Conservation (phyloP, 2,329 filamentous ascomycete species). For the Epichloe hybrida region DNA sequence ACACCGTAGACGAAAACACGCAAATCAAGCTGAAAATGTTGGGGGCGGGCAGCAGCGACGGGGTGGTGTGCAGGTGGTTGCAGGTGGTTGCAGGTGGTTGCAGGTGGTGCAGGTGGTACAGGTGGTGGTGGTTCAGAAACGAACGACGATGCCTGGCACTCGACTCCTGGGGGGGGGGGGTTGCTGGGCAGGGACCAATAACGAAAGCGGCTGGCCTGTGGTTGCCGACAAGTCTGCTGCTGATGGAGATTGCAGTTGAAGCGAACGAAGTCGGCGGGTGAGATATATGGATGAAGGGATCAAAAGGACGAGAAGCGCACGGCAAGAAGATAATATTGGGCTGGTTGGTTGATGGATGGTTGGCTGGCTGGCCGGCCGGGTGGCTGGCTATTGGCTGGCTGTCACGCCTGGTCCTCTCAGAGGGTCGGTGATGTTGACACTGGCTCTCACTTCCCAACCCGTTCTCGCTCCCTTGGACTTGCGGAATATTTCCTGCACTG, state of each 20-base stretch:
- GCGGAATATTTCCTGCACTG: no score
- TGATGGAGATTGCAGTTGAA: slow-evolving; percentile 1
- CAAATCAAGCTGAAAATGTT: slow-evolving; percentile 1
- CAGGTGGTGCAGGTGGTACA: no score
- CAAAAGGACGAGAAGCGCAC: background rate
- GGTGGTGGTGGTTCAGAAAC: background rate
- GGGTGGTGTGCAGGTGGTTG: no score
- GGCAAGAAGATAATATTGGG: background rate
- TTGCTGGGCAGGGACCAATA: slow-evolving; percentile 2
- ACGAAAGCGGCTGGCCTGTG: background rate
- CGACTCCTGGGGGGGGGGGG: slow-evolving; percentile 3
- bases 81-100: no score
- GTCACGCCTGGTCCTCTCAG: no score
- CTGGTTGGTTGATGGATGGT: background rate
- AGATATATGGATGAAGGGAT: background rate
- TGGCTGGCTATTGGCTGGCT: no score
- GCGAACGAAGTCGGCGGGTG: background rate
- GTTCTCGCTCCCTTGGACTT: no score
- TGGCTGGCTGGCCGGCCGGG: no score
- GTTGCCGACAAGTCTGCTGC: slow-evolving; percentile 1
- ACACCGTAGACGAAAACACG: background rate
- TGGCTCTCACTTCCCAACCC: no score
- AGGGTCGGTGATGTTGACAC: no score
- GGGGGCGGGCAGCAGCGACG: background rate
- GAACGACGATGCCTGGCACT: slow-evolving; percentile 5